Percentiles rank a stretch among this genome's conserved stretches.
Evolutionary conservation across 2,329 filamentous ascomycete genomes (phyloP).

Genomic region (Fusarium guadeloupense): DNA sequence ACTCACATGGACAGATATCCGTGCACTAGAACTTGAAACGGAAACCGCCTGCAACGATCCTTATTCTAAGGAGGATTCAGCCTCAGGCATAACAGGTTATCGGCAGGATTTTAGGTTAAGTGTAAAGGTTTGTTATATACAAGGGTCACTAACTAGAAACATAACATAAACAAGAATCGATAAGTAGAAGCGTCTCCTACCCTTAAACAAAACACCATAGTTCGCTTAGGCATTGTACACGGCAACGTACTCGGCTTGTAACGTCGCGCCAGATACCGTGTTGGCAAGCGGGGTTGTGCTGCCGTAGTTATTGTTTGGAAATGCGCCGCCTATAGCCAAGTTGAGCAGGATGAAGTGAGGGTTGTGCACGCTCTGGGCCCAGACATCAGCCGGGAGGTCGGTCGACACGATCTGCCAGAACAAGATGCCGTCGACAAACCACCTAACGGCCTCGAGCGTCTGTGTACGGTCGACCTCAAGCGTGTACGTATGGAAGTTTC

Average conservation of each 20-base stretch:
- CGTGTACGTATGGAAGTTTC: constrained; percentile 47
- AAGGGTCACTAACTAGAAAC: too few relatives aligned
- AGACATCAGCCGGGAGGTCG: constrained; percentile 3
- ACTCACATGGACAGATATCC: too few relatives aligned
- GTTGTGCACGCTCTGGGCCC: constrained; percentile 6
- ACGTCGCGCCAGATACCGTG: background rate
- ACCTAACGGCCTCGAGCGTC: constrained; percentile 47
- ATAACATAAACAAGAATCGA: too few relatives aligned
- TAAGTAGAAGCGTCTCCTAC: too few relatives aligned
- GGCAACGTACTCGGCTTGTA: constrained; percentile 8
- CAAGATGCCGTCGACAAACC: constrained; percentile 47
- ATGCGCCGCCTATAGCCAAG: constrained; percentile 52
- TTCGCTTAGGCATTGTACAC: constrained; percentile 1
- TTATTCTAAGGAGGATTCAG: too few relatives aligned
- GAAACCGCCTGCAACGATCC: too few relatives aligned
- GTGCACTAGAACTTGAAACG: too few relatives aligned
- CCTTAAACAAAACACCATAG: background rate
- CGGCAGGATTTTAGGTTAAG: too few relatives aligned
- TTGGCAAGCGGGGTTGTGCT: constrained; percentile 1
- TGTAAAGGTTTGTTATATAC: too few relatives aligned
- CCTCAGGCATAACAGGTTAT: too few relatives aligned
- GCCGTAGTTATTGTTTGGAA: constrained; percentile 40
- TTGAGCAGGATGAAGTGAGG: constrained; percentile 51
- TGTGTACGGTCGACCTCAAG: constrained; percentile 48
- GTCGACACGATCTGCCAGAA: constrained; percentile 33